phyloP scores from a whole-genome alignment of 495 filamentous ascomycete species.

The Penicillium canescens region DNA sequence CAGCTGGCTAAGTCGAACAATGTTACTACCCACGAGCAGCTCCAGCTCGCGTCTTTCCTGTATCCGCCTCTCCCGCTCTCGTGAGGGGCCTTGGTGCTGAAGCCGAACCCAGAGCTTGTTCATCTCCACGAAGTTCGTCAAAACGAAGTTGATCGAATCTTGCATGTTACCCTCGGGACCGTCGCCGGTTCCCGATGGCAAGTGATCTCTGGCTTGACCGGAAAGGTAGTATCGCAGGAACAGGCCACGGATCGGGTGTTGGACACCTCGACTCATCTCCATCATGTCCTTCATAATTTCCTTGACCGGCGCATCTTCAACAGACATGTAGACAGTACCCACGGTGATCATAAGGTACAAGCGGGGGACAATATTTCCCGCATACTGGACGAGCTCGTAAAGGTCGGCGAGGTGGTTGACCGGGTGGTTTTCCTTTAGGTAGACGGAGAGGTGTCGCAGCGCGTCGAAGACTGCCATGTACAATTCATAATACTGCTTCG shows the following conservation, averaged over 20 bases:
- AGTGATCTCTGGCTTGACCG: conserved; percentile 85
- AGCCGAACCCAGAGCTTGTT: conserved; percentile 98
- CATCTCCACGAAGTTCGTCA: conserved; percentile 99
- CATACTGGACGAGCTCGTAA: conserved; percentile 98
- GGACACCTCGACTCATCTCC: conserved; percentile 98
- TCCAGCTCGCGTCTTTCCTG: conserved; percentile 95
- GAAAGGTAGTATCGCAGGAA: conserved; percentile 96
- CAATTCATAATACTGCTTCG: conserved; percentile 98
- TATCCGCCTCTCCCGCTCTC: conserved; percentile 88
- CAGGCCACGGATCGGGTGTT: conserved; percentile 91
- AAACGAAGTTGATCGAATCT: conserved; percentile 93
- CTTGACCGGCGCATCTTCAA: conserved; percentile 97
- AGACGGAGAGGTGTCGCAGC: conserved; percentile 91
- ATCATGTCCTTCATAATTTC: conserved; percentile 99
- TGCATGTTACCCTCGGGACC: conserved; percentile 94
- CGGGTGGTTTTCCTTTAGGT: conserved; percentile 94
- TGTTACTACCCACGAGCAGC: conserved; percentile 91
- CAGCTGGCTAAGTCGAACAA: conserved; percentile 91
- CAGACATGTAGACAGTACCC: conserved; percentile 97
- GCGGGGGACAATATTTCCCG: conserved; percentile 94
- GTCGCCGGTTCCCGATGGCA: conserved; percentile 79
- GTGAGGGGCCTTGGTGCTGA: conserved; percentile 95
- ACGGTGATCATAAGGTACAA: conserved; percentile 99
- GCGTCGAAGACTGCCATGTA: conserved; percentile 99
- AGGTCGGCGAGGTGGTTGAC: conserved; percentile 97